Evolutionary conservation across 495 filamentous ascomycete species (phyloP).

Genomic region (Aspergillus avenaceus): DNA sequence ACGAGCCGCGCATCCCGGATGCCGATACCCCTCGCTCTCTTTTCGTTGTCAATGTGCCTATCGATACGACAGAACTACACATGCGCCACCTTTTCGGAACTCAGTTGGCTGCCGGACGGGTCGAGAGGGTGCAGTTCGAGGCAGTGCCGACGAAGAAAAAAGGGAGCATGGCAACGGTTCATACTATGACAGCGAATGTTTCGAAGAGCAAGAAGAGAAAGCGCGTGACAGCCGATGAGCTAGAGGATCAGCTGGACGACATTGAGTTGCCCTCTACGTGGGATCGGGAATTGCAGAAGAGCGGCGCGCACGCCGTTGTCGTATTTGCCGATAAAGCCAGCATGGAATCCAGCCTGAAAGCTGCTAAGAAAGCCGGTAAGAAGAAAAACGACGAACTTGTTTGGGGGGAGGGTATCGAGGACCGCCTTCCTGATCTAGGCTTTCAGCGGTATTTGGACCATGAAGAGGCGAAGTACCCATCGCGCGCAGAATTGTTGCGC

Average conservation of each 20-base stretch:
- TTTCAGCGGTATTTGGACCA: conserved; percentile 55
- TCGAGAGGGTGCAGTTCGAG: conserved; percentile 75
- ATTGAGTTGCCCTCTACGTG: conserved; percentile 63
- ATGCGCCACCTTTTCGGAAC: conserved; percentile 68
- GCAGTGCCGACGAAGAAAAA: conserved; percentile 44
- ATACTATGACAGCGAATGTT: conserved; percentile 21
- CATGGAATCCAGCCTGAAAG: conserved; percentile 68
- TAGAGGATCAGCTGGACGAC: conserved; percentile 47
- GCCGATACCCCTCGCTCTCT: conserved; percentile 69
- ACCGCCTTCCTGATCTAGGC: conserved; percentile 54
- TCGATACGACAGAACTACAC: conserved; percentile 75
- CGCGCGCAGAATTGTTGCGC: conserved; percentile 55
- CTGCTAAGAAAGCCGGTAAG: conserved; percentile 58
- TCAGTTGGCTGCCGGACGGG: conserved; percentile 65
- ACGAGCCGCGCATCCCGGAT: conserved; percentile 72
- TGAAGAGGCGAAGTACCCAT: conserved; percentile 65
- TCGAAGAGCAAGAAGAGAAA: conserved; percentile 62
- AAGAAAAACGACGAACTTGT: conserved; percentile 39
- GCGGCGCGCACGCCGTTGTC: conserved; percentile 74
- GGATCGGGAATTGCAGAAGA: conserved; percentile 65
- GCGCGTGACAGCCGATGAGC: conserved; percentile 47
- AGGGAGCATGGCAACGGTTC: not conserved
- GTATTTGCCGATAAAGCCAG: conserved; percentile 77
- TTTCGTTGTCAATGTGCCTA: conserved; percentile 82
- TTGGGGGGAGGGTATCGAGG: conserved; percentile 62